Evolutionary conservation across 305 asterid genomes (phyloP).

Genomic region (Rubia tinctorum): DNA sequence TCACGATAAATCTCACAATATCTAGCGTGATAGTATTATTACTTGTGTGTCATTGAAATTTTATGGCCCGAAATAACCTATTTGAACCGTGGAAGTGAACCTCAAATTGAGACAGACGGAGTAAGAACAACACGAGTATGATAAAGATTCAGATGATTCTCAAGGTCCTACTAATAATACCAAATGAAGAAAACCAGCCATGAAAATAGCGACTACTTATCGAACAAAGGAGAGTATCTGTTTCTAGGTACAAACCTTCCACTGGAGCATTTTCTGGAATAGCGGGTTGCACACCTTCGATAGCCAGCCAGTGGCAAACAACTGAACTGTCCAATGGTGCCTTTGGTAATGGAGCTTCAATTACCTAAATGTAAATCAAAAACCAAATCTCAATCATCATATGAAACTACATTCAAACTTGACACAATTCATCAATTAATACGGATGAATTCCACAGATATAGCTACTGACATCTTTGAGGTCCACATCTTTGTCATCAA

Average conservation of each 20-base stretch:
- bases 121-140: neutral
- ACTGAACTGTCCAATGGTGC: constrained; percentile 88
- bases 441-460: neutral
- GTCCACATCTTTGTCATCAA: constrained; percentile 91
- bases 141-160: neutral
- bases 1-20: neutral
- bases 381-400: constrained; percentile 1
- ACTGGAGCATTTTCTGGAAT: constrained; percentile 97
- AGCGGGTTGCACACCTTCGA: constrained; percentile 97
- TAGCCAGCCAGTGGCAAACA: constrained; percentile 85
- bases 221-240: neutral
- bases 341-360: constrained; percentile 92
- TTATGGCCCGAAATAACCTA: neutral
- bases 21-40: neutral
- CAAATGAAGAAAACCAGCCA: neutral
- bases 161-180: neutral
- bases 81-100: neutral
- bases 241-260: constrained; percentile 50
- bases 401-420: constrained; percentile 2
- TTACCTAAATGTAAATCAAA: constrained; percentile 45
- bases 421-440: neutral
- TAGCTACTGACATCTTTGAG: constrained; percentile 72
- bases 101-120: neutral
- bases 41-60: neutral
- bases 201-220: neutral